These are phyloP conservation scores for Colletotrichum australisinense DNA, from an alignment of 2,329 filamentous ascomycete genomes.

Conservation along the genomic window DNA sequence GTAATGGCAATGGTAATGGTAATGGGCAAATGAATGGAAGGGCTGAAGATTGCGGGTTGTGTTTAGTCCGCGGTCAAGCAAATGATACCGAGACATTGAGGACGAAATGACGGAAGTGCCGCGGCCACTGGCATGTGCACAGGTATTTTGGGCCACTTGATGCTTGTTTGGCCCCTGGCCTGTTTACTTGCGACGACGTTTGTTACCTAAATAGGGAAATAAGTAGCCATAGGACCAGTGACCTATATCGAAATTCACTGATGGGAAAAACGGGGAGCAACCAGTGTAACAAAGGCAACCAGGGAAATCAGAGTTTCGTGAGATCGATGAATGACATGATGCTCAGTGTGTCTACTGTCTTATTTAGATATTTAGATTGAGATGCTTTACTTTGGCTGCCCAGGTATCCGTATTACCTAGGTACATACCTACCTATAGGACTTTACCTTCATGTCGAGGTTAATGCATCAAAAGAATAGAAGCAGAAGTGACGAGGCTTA, in stretches of 20 bases:
- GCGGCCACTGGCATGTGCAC: conserved; percentile 14
- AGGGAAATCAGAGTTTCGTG: not conserved
- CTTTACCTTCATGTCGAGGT: not conserved
- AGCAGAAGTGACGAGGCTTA: not conserved
- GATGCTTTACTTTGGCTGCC: not conserved
- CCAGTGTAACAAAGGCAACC: not conserved
- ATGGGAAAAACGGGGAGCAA: not conserved
- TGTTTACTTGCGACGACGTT: conserved; percentile 28
- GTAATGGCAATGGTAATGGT: not conserved
- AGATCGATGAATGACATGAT: not conserved
- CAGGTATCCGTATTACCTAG: not conserved
- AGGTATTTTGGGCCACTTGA: not conserved
- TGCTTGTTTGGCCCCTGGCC: conserved; percentile 9
- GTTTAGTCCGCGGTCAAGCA: not conserved
- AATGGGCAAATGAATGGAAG: not conserved
- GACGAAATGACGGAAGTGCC: not conserved
- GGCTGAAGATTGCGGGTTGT: not conserved
- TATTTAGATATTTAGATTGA: too few relatives aligned
- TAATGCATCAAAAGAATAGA: not conserved
- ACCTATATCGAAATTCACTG: not conserved
- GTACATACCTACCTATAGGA: not conserved
- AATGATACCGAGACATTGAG: conserved; percentile 14
- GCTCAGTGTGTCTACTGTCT: not conserved
- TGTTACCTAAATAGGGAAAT: conserved; percentile 1
- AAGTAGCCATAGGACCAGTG: not conserved